Base-by-base conservation (phyloP, 805 yeast species). In the Saccharomycopsis babjevae region DNA sequence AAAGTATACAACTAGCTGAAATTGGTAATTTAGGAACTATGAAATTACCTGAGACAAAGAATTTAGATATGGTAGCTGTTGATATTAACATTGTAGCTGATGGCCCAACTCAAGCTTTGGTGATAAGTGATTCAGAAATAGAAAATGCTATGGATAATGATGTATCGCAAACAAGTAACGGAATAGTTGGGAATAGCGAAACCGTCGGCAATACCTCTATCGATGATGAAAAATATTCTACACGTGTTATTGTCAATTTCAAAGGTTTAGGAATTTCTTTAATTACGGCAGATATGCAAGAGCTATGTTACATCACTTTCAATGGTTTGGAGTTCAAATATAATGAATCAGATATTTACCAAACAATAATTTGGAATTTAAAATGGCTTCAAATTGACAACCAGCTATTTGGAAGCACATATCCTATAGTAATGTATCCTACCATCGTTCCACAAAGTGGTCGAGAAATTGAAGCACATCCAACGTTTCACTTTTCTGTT, bases 301-400 rank as follows among this genome's bases (percentile, higher is more conserved):
- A 94, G 70, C 75, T 94, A 42, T 83, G 94, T 65, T 94, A 94
- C 68, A 74, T 87, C n/a, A 88, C 92, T 0, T 74, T 89, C 30
- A 77, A 89, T 59, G 97, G 97, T 1, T 69, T 91, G 59, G 97
- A 91, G 68, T 62, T 92, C 20, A 77, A 87, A 54, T 90, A 86
- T 71, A 88, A 86, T 67, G 93, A 89, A 64, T 87, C 97, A 0
- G 94, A 89, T 39, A 72, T 89, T 22, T 89, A 88, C 66, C 96
- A 91, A 70, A 89, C 89, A 18, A 67, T 89, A 54, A 83, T 92
- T 64, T 74, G 85, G 74, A 91, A 90, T 69, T 72, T 92, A 67
- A 92, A 93, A 69, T 96, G 99, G 99, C 76, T 94, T 38, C 99
- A 94, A 72, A 78, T 93, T 56, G 99, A 94, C 71, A 93, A 94